A percentile compares a stretch with the other conserved stretches of the same genome.
Conservation (phyloP, 2,329 filamentous ascomycete species). For the Gremmenia infestans region DNA sequence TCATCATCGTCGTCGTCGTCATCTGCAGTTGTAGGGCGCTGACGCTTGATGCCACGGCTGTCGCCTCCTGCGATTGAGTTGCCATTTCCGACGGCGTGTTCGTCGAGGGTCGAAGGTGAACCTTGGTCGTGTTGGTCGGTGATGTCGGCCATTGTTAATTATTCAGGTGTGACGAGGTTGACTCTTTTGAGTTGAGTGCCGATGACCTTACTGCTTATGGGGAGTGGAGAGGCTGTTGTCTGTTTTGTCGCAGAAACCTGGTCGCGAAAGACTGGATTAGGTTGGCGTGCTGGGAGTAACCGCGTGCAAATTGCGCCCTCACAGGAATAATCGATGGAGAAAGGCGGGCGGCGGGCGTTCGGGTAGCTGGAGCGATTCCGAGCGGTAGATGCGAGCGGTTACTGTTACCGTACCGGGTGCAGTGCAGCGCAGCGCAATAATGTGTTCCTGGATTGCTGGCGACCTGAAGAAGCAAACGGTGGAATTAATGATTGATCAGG, state of each 20-base stretch:
- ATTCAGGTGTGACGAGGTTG: slow-evolving; percentile 33
- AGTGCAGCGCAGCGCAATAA: not conserved
- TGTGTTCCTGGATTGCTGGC: not conserved
- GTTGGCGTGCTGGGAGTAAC: slow-evolving; percentile 29
- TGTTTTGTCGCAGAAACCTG: slow-evolving; percentile 32
- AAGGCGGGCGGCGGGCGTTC: slow-evolving; percentile 3
- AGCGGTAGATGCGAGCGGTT: slow-evolving; percentile 3
- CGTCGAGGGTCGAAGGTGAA: slow-evolving; percentile 69
- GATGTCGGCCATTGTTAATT: slow-evolving; percentile 66
- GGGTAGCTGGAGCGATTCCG: slow-evolving; percentile 3
- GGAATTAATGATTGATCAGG: slow-evolving; percentile 31
- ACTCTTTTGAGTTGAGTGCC: slow-evolving; percentile 32
- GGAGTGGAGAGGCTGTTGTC: slow-evolving; percentile 28
- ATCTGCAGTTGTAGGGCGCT: slow-evolving; percentile 75
- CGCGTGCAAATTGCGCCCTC: slow-evolving; percentile 13
- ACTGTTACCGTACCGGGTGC: slow-evolving; percentile 4
- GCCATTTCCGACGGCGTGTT: slow-evolving; percentile 71
- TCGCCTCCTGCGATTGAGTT: slow-evolving; percentile 52
- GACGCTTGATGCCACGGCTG: slow-evolving; percentile 82
- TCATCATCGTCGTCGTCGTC: slow-evolving; percentile 98
- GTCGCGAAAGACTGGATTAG: slow-evolving; percentile 31
- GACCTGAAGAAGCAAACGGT: not conserved
- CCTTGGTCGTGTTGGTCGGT: slow-evolving; percentile 72
- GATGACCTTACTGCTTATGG: slow-evolving; percentile 35
- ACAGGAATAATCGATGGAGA: not conserved